A percentile compares a stretch with the other conserved stretches of the same genome.
These are phyloP conservation scores for Cudoniella acicularis DNA, from an alignment of 495 filamentous ascomycete species.

Conservation along the genomic window DNA sequence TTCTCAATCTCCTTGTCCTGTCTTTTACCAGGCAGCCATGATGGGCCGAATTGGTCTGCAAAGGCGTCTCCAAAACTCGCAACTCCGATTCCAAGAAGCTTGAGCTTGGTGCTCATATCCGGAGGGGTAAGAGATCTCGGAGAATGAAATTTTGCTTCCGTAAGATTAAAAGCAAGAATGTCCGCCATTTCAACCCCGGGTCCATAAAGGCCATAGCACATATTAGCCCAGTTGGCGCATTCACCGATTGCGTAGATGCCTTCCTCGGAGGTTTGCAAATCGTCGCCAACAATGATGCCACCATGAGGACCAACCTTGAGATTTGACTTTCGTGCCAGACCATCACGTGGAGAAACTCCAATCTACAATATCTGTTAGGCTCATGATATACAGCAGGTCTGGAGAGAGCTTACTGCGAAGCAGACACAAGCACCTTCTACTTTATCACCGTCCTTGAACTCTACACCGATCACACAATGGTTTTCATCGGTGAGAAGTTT, in stretches of 20 bases:
- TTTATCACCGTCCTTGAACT: slow-evolving; percentile 80
- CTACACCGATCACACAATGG: slow-evolving; percentile 71
- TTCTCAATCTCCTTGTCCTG: slow-evolving; percentile 30
- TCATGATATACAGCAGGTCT: not conserved
- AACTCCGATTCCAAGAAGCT: slow-evolving; percentile 89
- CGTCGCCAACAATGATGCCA: slow-evolving; percentile 69
- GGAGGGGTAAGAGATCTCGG: slow-evolving; percentile 74
- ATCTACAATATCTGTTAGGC: slow-evolving; percentile 38
- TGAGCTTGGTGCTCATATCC: slow-evolving; percentile 91
- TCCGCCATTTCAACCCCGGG: slow-evolving; percentile 97
- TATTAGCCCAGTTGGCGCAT: slow-evolving; percentile 90
- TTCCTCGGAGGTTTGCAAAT: slow-evolving; percentile 65
- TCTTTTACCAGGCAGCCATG: slow-evolving; percentile 21
- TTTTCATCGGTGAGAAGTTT: slow-evolving; percentile 63
- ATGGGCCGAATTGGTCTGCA: slow-evolving; percentile 66
- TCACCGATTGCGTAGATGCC: slow-evolving; percentile 91
- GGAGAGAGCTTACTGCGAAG: slow-evolving; percentile 53
- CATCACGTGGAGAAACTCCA: slow-evolving; percentile 81
- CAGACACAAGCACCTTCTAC: slow-evolving; percentile 83
- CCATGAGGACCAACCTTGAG: slow-evolving; percentile 67
- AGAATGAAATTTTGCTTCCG: slow-evolving; percentile 69
- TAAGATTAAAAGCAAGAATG: slow-evolving; percentile 88
- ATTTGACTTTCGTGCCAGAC: slow-evolving; percentile 65
- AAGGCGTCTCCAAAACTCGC: slow-evolving; percentile 97
- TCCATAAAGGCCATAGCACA: slow-evolving; percentile 90